Base-by-base conservation (phyloP, 78 protist genomes). In the Pigoraptor vietnamica region DNA sequence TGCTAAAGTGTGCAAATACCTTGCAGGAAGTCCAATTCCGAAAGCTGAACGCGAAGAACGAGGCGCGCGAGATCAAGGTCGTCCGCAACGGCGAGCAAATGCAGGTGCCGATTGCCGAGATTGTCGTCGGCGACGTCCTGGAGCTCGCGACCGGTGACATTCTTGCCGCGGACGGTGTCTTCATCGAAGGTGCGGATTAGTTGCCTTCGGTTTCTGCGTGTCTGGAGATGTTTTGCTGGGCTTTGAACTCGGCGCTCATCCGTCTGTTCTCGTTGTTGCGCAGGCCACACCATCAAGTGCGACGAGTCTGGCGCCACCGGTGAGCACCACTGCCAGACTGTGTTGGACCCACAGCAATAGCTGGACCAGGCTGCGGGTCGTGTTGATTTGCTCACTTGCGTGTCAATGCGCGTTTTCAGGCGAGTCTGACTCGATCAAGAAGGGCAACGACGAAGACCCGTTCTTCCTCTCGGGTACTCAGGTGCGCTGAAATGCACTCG, bases 111-210 rank as follows among this genome's bases (percentile, higher is more conserved):
- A 24, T 91, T 83, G 40, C 19, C 34, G 97, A 97, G 32, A 34
- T 98, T 24, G 89, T 94, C 23, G 99, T 99, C 14, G 99, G 99
- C 34, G 99, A 98, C 37, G 40, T 97, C 32, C 92, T 98, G 40
- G 39, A 35, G 24, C 39, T 98, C 37, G 94, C 87, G 24, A 35
- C 94, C 48, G 99, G 98, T 37, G 95, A 92, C 92, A 81, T 89
- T 33, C 34, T 98, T 40, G 94, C 96, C 9, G 98, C 98, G 25
- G 99, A 97, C 91, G 97, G 98, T 40, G 24, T 96, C 10, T 87
- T 92, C 87, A 24, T 96, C n/a, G 32, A 25, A 2, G 84, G 84
- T 25, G 84, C 56, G 14, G n/a, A n/a, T n/a, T n/a, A n/a, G n/a
- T n/a, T n/a, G n/a, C n/a, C n/a, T n/a, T n/a, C n/a, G n/a, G n/a